These are phyloP conservation scores for Epichloe gansuensis DNA, from an alignment of 2,329 filamentous ascomycete species.

Conservation along the genomic window DNA sequence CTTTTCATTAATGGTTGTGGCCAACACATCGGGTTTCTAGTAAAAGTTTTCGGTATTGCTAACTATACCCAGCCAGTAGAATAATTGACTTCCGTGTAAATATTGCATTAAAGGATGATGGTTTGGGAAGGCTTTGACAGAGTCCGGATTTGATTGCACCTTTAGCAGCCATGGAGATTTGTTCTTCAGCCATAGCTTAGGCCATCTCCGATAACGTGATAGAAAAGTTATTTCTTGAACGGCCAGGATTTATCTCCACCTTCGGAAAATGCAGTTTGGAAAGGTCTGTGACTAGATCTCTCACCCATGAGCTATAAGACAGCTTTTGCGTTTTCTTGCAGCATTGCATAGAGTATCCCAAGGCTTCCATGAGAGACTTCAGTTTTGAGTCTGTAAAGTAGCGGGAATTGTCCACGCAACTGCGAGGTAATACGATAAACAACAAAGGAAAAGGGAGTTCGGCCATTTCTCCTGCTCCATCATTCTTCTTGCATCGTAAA, in stretches of 20 bases:
- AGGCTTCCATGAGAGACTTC: constrained; percentile 56
- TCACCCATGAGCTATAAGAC: constrained; percentile 78
- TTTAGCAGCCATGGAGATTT: neutral
- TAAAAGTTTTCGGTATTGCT: no score
- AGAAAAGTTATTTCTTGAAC: constrained; percentile 79
- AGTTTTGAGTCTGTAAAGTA: constrained; percentile 69
- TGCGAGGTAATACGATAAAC: constrained; percentile 80
- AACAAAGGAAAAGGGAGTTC: constrained; percentile 49
- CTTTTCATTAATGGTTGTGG: no score
- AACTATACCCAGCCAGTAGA: no score
- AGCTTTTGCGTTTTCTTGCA: constrained; percentile 72
- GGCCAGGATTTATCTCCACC: constrained; percentile 62
- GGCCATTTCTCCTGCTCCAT: constrained; percentile 7
- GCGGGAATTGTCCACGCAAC: constrained; percentile 80
- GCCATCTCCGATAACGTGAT: constrained; percentile 45
- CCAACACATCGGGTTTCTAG: no score
- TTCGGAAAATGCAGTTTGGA: constrained; percentile 35
- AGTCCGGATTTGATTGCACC: neutral
- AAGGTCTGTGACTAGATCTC: constrained; percentile 16
- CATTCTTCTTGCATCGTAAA: constrained; percentile 29
- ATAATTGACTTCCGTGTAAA: no score
- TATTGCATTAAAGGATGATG: no score
- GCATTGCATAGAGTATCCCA: constrained; percentile 58
- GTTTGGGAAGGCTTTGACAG: neutral
- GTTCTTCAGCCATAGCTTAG: constrained; percentile 1